These are phyloP conservation scores for Eucalyptus pauciflora DNA, from an alignment of 345 rosid species.

Conservation along the genomic window DNA sequence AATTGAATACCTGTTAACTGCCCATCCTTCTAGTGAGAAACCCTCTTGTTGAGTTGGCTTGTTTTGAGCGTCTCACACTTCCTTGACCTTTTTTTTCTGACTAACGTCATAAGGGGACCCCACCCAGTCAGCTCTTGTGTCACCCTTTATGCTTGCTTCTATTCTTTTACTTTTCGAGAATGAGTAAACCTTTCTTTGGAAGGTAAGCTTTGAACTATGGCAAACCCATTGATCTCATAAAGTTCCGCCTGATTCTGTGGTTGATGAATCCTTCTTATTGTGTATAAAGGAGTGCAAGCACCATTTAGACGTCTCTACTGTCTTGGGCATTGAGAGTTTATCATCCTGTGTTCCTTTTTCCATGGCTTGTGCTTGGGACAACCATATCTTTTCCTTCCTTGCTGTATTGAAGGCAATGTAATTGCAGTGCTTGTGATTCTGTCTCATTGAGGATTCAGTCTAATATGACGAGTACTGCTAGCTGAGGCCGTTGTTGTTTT, in stretches of 20 bases:
- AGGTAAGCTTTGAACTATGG: not conserved
- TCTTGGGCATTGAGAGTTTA: not conserved
- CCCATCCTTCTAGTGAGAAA: not conserved
- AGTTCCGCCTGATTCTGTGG: not conserved
- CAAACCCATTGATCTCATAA: not conserved
- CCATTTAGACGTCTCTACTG: not conserved
- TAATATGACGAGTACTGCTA: not conserved
- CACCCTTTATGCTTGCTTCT: not conserved
- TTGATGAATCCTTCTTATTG: not conserved
- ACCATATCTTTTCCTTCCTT: not conserved
- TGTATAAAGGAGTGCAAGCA: not conserved
- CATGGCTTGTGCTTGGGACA: not conserved
- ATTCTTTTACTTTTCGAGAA: no score
- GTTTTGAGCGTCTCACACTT: not conserved
- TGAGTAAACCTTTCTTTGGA: not conserved
- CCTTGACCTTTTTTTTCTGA: not conserved
- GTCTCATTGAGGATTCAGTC: not conserved
- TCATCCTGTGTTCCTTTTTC: not conserved
- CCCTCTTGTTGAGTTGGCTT: not conserved
- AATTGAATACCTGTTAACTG: not conserved
- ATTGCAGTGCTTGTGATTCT: not conserved
- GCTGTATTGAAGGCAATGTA: not conserved
- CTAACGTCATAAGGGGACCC: not conserved
- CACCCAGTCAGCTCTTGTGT: not conserved
- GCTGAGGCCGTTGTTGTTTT: not conserved